A percentile compares a stretch with the other conserved stretches of the same genome.
Conservation (phyloP, 257 asterid genomes). For the Gentiana straminea region DNA sequence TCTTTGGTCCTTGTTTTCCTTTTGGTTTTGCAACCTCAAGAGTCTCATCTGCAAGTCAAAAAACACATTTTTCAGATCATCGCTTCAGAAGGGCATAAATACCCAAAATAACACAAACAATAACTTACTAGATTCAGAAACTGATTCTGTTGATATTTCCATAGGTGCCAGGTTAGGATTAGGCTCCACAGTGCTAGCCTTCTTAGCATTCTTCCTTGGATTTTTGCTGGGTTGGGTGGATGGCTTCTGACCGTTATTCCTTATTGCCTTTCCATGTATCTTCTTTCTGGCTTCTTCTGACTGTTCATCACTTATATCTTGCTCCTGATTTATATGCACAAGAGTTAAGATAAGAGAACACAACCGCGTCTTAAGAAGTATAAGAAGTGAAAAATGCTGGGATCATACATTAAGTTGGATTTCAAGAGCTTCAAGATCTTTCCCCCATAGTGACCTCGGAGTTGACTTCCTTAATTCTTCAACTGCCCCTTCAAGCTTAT, state of each 20-base stretch:
- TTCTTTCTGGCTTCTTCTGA: slow-evolving; percentile 30
- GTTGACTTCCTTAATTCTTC: slow-evolving; percentile 61
- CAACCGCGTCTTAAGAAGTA: too few species aligned
- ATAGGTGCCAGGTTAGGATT: slow-evolving; percentile 26
- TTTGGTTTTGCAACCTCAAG: slow-evolving; percentile 47
- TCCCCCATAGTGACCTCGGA: slow-evolving; percentile 54
- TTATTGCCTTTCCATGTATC: slow-evolving; percentile 24
- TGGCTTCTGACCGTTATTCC: slow-evolving; percentile 16
- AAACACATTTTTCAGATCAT: background rate
- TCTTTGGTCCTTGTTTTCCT: slow-evolving; percentile 58
- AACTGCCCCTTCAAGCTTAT: slow-evolving; percentile 44
- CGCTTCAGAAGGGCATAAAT: background rate
- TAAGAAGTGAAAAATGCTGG: background rate
- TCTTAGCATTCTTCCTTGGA: slow-evolving; percentile 40
- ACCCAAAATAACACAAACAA: background rate
- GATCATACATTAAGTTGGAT: slow-evolving; percentile 50
- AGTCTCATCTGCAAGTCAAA: slow-evolving; percentile 24
- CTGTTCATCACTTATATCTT: slow-evolving; percentile 28
- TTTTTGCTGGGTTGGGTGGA: slow-evolving; percentile 27
- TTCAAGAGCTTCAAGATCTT: slow-evolving; percentile 76
- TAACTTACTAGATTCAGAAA: slow-evolving; percentile 38
- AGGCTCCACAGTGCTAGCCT: slow-evolving; percentile 35
- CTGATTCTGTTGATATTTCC: slow-evolving; percentile 41
- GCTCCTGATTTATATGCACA: slow-evolving; percentile 35
- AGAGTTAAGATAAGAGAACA: background rate